Conservation (phyloP, 768 basidiomycete genomes). For the Russula brevipes region DNA sequence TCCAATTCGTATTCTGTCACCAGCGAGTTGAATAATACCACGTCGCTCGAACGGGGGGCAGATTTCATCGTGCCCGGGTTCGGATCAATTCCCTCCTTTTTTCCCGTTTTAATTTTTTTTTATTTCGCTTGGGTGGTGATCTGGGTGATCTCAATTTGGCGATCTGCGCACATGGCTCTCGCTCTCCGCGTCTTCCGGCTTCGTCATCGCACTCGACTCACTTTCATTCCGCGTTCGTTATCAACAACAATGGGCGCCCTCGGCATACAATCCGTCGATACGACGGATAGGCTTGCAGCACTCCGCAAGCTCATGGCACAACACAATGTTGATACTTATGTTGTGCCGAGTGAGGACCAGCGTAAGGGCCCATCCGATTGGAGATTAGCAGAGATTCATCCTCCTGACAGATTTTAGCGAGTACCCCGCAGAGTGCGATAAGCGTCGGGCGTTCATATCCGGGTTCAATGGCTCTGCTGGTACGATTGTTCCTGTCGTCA, state of each 20-base stretch:
- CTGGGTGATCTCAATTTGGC: not conserved
- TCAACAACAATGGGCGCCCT: conserved; percentile 38
- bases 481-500: conserved; percentile 30
- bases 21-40: too few relatives aligned
- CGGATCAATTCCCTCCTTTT: too few relatives aligned
- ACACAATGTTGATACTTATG: conserved; percentile 59
- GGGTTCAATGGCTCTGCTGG: conserved; percentile 95
- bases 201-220: conserved; percentile 16
- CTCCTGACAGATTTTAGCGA: conserved; percentile 72
- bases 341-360: conserved; percentile 90
- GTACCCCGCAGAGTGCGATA: conserved; percentile 80
- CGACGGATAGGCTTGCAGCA: conserved; percentile 53
- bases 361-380: conserved; percentile 45
- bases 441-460: conserved; percentile 82
- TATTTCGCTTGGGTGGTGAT: not conserved
- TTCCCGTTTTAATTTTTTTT: not conserved
- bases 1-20: too few relatives aligned
- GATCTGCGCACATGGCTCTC: conserved; percentile 4
- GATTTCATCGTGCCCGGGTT: too few relatives aligned
- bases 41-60: too few relatives aligned
- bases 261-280: conserved; percentile 47
- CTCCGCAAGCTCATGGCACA: conserved; percentile 69
- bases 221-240: conserved; percentile 16
- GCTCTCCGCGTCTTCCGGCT: conserved; percentile 16
- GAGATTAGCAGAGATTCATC: conserved; percentile 1